Evolutionary conservation across 2,329 filamentous ascomycete species (phyloP).

Genomic region (Microsporum ferrugineum): DNA sequence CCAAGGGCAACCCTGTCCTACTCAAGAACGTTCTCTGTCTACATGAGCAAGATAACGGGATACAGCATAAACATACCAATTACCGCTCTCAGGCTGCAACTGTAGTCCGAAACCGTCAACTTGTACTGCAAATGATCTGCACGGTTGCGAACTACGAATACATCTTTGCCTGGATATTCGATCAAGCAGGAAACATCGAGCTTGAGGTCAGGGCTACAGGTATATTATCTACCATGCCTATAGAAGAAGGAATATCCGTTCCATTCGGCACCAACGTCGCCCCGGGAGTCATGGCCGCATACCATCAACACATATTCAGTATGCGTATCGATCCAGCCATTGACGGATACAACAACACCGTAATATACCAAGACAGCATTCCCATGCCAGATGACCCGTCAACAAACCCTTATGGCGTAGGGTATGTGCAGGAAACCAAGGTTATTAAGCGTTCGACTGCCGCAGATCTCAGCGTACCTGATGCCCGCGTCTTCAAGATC

Average conservation of each 20-base stretch:
- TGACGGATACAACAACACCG: conserved; percentile 45
- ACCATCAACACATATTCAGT: conserved; percentile 70
- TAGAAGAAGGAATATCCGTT: conserved; percentile 53
- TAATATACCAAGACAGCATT: conserved; percentile 49
- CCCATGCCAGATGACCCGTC: conserved; percentile 46
- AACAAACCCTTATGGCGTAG: conserved; percentile 42
- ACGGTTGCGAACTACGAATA: conserved; percentile 65
- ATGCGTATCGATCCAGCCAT: conserved; percentile 53
- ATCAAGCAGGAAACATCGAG: conserved; percentile 55
- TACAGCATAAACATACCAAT: conserved; percentile 62
- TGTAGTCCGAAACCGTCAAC: conserved; percentile 51
- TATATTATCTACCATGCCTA: conserved; percentile 55
- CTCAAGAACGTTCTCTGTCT: conserved; percentile 59
- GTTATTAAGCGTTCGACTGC: conserved; percentile 38
- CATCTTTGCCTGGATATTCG: conserved; percentile 60
- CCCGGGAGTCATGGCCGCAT: conserved; percentile 55
- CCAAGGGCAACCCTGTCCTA: conserved; percentile 46
- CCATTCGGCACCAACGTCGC: conserved; percentile 59
- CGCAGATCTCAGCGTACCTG: conserved; percentile 38
- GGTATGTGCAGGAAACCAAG: conserved; percentile 41
- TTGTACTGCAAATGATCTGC: conserved; percentile 59
- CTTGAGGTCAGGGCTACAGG: conserved; percentile 60
- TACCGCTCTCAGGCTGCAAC: conserved; percentile 55
- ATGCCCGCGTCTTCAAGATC: conserved; percentile 48
- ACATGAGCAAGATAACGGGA: conserved; percentile 59